Evolutionary conservation across 805 yeast genomes (phyloP).

Genomic region (Myxozyma nipponensis): DNA sequence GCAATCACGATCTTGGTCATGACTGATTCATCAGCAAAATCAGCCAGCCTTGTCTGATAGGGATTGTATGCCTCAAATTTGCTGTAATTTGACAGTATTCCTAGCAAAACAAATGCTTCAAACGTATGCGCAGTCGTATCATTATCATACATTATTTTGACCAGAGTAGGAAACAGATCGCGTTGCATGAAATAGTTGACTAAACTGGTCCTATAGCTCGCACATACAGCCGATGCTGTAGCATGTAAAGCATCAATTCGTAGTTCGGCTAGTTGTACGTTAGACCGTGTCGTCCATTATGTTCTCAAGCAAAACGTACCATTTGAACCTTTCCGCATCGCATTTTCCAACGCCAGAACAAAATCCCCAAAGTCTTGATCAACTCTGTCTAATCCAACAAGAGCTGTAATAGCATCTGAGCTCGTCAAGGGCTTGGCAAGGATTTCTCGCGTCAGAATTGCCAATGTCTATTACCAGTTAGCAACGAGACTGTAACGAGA

Average conservation of each 20-base stretch:
- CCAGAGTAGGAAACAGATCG: constrained; percentile 40
- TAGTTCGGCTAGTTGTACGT: constrained; percentile 15
- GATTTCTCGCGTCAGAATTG: constrained; percentile 32
- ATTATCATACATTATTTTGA: constrained; percentile 34
- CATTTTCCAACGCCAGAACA: constrained; percentile 31
- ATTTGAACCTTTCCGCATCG: constrained; percentile 29
- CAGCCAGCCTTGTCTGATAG: constrained; percentile 39
- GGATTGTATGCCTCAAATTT: constrained; percentile 39
- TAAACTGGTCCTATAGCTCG: constrained; percentile 36
- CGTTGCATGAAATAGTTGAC: constrained; percentile 36
- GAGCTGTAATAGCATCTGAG: constrained; percentile 34
- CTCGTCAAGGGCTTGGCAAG: constrained; percentile 33
- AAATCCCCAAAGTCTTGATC: constrained; percentile 31
- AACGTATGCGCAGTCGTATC: constrained; percentile 32
- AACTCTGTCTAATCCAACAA: constrained; percentile 39
- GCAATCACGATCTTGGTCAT: constrained; percentile 34
- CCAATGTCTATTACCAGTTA: constrained; percentile 25
- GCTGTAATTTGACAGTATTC: constrained; percentile 39
- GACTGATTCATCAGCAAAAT: constrained; percentile 39
- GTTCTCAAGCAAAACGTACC: constrained; percentile 5
- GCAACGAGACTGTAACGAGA: constrained; percentile 2
- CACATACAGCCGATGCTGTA: constrained; percentile 33
- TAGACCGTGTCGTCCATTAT: too few relatives aligned
- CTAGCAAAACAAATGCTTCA: constrained; percentile 39
- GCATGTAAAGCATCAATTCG: constrained; percentile 34